Percentiles rank a stretch among this genome's conserved stretches.
phyloP scores from a whole-genome alignment of 495 filamentous ascomycete genomes.

The Penicillium dipodomyicola region DNA sequence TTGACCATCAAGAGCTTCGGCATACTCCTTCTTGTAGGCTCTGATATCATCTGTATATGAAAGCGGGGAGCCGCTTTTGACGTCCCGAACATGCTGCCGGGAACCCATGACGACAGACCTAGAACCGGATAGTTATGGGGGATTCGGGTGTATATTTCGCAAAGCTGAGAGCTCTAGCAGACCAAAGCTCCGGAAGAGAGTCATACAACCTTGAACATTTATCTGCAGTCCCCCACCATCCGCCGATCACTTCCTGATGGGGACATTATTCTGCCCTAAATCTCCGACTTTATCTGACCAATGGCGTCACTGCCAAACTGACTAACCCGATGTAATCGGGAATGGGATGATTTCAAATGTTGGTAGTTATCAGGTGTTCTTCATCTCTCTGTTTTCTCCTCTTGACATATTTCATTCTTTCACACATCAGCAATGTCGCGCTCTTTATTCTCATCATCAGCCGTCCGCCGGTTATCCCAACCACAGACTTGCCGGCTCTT shows the following conservation, averaged over 20 bases:
- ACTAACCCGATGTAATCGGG: conserved; percentile 30
- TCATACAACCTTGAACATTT: conserved; percentile 12
- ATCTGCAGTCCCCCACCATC: conserved; percentile 15
- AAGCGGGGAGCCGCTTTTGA: conserved; percentile 34
- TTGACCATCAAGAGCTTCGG: conserved; percentile 61
- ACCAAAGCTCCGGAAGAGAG: background rate
- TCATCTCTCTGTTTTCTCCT: conserved; percentile 12
- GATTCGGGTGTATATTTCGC: background rate
- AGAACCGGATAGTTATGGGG: background rate
- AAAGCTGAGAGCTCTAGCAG: background rate
- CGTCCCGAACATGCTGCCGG: conserved; percentile 30
- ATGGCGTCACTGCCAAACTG: conserved; percentile 33
- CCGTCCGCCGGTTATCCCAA: conserved; percentile 26
- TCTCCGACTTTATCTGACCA: conserved; percentile 31
- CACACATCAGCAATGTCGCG: conserved; percentile 29
- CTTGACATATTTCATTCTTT: background rate
- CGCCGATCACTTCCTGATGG: conserved; percentile 19
- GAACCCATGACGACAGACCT: conserved; percentile 25
- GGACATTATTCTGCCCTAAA: conserved; percentile 30
- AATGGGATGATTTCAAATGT: conserved; percentile 16
- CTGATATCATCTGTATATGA: conserved; percentile 41
- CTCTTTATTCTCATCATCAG: conserved; percentile 24
- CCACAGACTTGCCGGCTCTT: conserved; percentile 20
- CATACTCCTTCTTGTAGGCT: conserved; percentile 52
- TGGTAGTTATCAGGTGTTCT: conserved; percentile 7